phyloP scores from a whole-genome alignment of 2,329 filamentous ascomycete species.

The Colletotrichum neosansevieriae region DNA sequence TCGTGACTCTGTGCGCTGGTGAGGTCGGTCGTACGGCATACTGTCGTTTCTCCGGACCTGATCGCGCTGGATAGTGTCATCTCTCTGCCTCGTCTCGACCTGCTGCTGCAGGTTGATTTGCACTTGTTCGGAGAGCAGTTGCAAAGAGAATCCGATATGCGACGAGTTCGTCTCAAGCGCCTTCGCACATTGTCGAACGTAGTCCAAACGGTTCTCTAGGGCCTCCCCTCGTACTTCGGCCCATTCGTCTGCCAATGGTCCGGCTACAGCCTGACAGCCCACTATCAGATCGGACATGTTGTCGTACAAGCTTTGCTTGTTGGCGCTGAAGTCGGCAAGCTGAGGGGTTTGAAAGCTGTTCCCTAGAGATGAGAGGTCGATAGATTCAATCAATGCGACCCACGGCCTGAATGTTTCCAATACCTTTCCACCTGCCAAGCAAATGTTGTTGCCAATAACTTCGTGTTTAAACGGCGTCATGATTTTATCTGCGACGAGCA shows the following conservation, averaged over 20 bases:
- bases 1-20: slow-evolving; percentile 69
- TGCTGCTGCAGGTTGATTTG: slow-evolving; percentile 66
- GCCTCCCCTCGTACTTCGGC: slow-evolving; percentile 90
- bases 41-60: slow-evolving; percentile 69
- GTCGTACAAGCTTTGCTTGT: slow-evolving; percentile 95
- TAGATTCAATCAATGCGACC: slow-evolving; percentile 90
- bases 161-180: slow-evolving; percentile 89
- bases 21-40: slow-evolving; percentile 66
- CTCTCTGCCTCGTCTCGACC: slow-evolving; percentile 55
- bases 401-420: slow-evolving; percentile 91
- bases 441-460: slow-evolving; percentile 84
- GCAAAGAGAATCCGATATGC: slow-evolving; percentile 88
- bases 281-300: slow-evolving; percentile 90
- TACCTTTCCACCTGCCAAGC: slow-evolving; percentile 81
- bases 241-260: slow-evolving; percentile 95
- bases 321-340: slow-evolving; percentile 85
- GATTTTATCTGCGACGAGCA: slow-evolving; percentile 83
- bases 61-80: slow-evolving; percentile 61
- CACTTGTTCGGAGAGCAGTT: slow-evolving; percentile 86
- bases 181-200: slow-evolving; percentile 80
- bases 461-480: slow-evolving; percentile 83
- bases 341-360: slow-evolving; percentile 86
- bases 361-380: slow-evolving; percentile 85
- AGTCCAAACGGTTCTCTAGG: slow-evolving; percentile 85
- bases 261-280: slow-evolving; percentile 90